phyloP scores from a whole-genome alignment of 129 eudicot species.

The Saposhnikovia divaricata region DNA sequence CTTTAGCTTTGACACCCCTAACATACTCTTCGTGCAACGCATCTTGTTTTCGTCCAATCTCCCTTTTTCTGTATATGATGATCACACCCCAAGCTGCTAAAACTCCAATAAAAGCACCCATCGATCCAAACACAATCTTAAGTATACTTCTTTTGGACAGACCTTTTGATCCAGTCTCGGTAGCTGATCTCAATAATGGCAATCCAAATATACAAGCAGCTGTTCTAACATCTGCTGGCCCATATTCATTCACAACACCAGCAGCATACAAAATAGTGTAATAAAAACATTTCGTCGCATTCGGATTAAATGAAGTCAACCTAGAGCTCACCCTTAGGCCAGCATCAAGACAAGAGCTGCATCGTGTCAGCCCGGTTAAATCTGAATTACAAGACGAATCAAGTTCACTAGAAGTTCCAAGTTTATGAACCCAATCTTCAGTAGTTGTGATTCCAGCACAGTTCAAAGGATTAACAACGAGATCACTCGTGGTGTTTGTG shows the following conservation, averaged over 20 bases:
- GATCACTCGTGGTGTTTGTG: conserved; percentile 24
- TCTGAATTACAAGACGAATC: conserved; percentile 44
- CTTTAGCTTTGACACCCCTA: conserved; percentile 32
- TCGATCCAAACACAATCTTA: conserved; percentile 27
- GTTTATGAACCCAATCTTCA: conserved; percentile 35
- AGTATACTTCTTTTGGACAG: conserved; percentile 8
- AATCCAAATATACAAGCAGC: conserved; percentile 52
- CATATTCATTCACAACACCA: conserved; percentile 47
- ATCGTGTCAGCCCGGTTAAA: conserved; percentile 28
- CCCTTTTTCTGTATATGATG: conserved; percentile 20
- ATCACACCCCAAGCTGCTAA: conserved; percentile 17
- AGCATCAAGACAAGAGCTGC: conserved; percentile 54
- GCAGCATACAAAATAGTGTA: conserved; percentile 62
- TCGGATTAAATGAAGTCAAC: conserved; percentile 33
- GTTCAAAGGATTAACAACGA: conserved; percentile 27
- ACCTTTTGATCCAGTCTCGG: conserved; percentile 12
- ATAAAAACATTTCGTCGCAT: conserved; percentile 56
- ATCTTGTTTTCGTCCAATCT: conserved; percentile 23
- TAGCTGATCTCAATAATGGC: conserved; percentile 21
- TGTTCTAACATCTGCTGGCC: conserved; percentile 41
- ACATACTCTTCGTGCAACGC: conserved; percentile 42
- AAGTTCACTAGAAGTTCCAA: conserved; percentile 19
- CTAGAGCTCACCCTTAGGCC: conserved; percentile 39
- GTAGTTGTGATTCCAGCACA: conserved; percentile 44
- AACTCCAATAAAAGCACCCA: conserved; percentile 44